Evolutionary conservation across 768 basidiomycete species (phyloP), one percentile per base, ranked within the genome.

Genomic region (Boletus patriciae): DNA sequence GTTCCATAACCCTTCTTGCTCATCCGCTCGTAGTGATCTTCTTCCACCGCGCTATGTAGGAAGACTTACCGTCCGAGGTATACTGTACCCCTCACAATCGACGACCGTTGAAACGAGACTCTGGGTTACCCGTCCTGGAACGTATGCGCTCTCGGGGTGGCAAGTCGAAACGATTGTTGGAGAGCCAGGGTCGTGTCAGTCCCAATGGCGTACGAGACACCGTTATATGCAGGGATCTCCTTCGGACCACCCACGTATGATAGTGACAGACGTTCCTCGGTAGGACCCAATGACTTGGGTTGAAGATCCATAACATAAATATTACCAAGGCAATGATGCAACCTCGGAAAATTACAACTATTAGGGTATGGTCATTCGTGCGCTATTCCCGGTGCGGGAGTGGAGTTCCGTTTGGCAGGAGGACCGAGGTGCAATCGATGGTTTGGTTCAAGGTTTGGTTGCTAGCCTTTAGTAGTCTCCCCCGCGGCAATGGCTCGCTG

Each of bases 131-230:
- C 79, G 80, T 41, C 83, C 90, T 31, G 90, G 90, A 13, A 76
- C 77, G 23, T 88, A 90, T 66, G 74, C 74, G 13, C 73, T 92
- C 16, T 80, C 80, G 31, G 80, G 81, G 6, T 96, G 92, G 92
- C 75, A 73, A 40, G 62, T 90, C 11, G 86, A 88, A 63, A 85
- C 84, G 1, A 77, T 84, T 51, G 86, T 88, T n/a, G 76, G 78
- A 12, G 79, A 83, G 38, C 60, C 58, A 21, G 53, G 21, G 23
- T 48, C 53, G 19, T 46, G 52, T 57, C 52, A 52, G 27, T 57
- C 57, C 12, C 6, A 55, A 18, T 77, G 77, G 77, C 62, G 57
- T 52, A 71, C 74, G 6, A 69, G 76, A 60, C 74, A 73, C 31
- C 71, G 68, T 40, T 81, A 81, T 59, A 57, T 75, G 46, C 77